phyloP scores from a whole-genome alignment of 495 filamentous ascomycete genomes.

The Aspergillus conjunctus region DNA sequence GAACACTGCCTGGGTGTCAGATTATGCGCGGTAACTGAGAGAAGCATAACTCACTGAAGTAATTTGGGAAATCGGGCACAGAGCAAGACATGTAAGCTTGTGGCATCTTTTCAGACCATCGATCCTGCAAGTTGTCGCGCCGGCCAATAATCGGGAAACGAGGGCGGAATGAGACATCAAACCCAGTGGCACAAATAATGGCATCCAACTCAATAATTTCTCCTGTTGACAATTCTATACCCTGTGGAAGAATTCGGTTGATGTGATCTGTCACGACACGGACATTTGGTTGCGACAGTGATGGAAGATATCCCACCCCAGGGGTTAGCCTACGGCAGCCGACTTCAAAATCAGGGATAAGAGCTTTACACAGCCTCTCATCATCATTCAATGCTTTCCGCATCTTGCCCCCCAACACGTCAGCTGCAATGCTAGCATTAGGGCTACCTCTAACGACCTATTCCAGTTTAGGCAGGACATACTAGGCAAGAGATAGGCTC shows the following conservation, averaged over 20 bases:
- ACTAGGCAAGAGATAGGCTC: too few relatives aligned
- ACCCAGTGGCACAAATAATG: conserved; percentile 52
- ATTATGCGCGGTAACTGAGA: too few relatives aligned
- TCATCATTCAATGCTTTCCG: conserved; percentile 27
- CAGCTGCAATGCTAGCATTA: not conserved
- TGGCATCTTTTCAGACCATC: not conserved
- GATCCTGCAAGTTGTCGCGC: conserved; percentile 22
- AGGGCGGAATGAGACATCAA: conserved; percentile 44
- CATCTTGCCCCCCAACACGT: not conserved
- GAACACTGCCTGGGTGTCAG: too few relatives aligned
- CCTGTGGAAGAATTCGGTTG: conserved; percentile 47
- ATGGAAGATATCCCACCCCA: conserved; percentile 40
- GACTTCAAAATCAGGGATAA: conserved; percentile 41
- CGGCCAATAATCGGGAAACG: conserved; percentile 35
- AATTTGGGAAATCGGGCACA: conserved; percentile 1
- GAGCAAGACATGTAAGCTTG: not conserved
- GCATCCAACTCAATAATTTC: conserved; percentile 41
- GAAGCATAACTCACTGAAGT: too few relatives aligned
- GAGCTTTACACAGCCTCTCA: conserved; percentile 31
- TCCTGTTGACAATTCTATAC: conserved; percentile 36
- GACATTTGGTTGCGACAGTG: conserved; percentile 47
- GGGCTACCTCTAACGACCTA: not conserved
- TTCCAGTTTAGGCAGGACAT: too few relatives aligned
- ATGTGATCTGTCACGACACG: conserved; percentile 50
- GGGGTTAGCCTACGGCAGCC: conserved; percentile 48